These are phyloP conservation scores for Pythium sukuiense DNA, from an alignment of 352 stramenopile species.

Conservation along the genomic window DNA sequence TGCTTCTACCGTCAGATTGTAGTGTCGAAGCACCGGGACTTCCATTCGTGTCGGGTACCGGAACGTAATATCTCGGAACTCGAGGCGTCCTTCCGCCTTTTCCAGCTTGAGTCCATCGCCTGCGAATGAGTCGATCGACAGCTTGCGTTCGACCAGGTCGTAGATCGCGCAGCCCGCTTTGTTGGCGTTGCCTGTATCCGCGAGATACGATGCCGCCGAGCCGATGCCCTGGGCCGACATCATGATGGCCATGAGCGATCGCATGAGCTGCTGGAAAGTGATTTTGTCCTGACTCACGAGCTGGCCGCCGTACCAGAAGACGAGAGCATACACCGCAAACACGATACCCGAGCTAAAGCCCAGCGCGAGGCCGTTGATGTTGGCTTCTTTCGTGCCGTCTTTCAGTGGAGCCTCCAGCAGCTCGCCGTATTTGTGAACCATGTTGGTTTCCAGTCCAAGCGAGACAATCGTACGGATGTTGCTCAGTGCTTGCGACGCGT, in stretches of 20 bases:
- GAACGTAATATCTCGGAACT: constrained; percentile 72
- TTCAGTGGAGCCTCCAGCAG: constrained; percentile 18
- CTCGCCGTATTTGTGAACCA: constrained; percentile 19
- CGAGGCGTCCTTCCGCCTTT: constrained; percentile 31
- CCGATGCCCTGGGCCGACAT: constrained; percentile 30
- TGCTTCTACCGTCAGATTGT: constrained; percentile 75
- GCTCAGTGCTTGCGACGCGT: constrained; percentile 37
- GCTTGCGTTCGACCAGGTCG: neutral
- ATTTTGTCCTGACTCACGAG: constrained; percentile 38
- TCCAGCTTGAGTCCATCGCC: constrained; percentile 16
- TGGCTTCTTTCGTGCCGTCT: constrained; percentile 27
- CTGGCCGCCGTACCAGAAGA: constrained; percentile 49
- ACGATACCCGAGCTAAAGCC: constrained; percentile 59
- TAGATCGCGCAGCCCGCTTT: neutral
- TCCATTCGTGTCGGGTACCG: constrained; percentile 63
- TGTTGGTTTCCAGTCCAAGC: constrained; percentile 33
- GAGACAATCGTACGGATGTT: constrained; percentile 49
- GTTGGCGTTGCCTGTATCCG: neutral
- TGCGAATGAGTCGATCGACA: constrained; percentile 39
- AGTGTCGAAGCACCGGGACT: constrained; percentile 66
- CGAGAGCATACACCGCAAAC: constrained; percentile 35
- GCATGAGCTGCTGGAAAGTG: constrained; percentile 37
- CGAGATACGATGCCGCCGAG: constrained; percentile 18
- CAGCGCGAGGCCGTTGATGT: constrained; percentile 34
- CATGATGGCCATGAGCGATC: constrained; percentile 38